These are phyloP conservation scores for Aspergillus luchuensis DNA, from an alignment of 2,329 filamentous ascomycete genomes.

Conservation along the genomic window DNA sequence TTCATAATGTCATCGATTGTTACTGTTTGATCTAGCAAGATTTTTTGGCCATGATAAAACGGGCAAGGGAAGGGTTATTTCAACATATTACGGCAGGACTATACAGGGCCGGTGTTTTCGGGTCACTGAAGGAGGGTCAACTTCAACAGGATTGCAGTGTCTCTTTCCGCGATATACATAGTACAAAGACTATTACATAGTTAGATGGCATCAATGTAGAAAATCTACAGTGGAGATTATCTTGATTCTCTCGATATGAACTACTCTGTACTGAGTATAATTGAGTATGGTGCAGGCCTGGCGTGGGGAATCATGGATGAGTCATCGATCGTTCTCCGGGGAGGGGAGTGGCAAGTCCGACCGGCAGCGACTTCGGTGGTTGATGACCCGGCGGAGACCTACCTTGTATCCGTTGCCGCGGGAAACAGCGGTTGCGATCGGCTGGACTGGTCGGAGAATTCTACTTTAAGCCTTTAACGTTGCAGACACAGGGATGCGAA, in stretches of 20 bases:
- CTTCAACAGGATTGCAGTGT: slow-evolving; percentile 3
- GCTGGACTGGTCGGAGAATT: neutral
- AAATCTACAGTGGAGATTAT: neutral
- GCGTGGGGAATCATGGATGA: neutral
- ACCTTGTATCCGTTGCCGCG: slow-evolving; percentile 16
- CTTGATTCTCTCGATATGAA: neutral
- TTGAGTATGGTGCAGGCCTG: neutral
- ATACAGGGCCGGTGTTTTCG: slow-evolving; percentile 1
- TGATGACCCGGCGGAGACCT: slow-evolving; percentile 9
- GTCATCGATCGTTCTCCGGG: neutral
- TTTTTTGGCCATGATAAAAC: neutral
- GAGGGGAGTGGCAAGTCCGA: slow-evolving; percentile 1
- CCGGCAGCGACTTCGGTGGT: slow-evolving; percentile 18
- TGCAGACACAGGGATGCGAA: neutral
- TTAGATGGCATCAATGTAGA: neutral
- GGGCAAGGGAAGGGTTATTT: slow-evolving; percentile 9
- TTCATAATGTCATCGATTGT: neutral
- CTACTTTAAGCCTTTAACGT: neutral
- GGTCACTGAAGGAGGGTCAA: neutral
- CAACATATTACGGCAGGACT: slow-evolving; percentile 16
- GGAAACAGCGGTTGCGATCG: slow-evolving; percentile 19
- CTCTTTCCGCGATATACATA: neutral
- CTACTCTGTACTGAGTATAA: slow-evolving; percentile 15
- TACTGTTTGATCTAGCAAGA: neutral
- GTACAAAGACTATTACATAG: neutral